Conservation (phyloP, 2,329 filamentous ascomycete species). For the Diaporthe ilicicola region DNA sequence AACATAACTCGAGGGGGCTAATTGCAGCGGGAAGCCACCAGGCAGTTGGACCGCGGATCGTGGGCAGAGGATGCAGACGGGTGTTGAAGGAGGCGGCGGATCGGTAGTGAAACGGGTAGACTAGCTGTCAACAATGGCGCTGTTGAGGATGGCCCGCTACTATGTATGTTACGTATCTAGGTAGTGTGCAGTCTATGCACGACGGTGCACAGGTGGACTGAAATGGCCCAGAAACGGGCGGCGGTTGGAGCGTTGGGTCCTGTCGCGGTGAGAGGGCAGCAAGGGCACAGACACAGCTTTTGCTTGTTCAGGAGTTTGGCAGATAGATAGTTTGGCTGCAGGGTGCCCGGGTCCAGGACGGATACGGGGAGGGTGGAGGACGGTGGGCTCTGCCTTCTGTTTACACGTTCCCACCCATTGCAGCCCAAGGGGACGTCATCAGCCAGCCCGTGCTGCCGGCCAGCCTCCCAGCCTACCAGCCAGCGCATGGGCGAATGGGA, state of each 20-base stretch:
- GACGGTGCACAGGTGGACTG: not conserved
- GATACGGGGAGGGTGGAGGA: not conserved
- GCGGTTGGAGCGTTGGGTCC: not conserved
- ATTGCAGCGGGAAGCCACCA: not conserved
- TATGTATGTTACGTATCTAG: not conserved
- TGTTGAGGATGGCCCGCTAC: not conserved
- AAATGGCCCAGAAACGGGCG: slow-evolving; percentile 1
- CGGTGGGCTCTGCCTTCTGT: not conserved
- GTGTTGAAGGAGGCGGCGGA: not conserved
- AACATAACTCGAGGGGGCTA: slow-evolving; percentile 27
- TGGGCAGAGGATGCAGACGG: not conserved
- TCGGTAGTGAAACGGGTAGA: slow-evolving; percentile 3
- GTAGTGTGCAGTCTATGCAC: not conserved
- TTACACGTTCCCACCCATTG: not conserved
- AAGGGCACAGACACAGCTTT: not conserved
- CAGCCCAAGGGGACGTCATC: slow-evolving; percentile 15
- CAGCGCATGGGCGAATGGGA: no score
- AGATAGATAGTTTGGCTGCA: not conserved
- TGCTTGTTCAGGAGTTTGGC: slow-evolving; percentile 5
- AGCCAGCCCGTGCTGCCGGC: not conserved
- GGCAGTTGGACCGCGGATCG: not conserved
- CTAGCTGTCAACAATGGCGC: not conserved
- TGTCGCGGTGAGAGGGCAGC: not conserved
- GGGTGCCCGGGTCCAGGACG: not conserved
- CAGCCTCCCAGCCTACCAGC: no score